Conservation (phyloP, 208 protist genomes). For the Trypanosoma vivax region DNA sequence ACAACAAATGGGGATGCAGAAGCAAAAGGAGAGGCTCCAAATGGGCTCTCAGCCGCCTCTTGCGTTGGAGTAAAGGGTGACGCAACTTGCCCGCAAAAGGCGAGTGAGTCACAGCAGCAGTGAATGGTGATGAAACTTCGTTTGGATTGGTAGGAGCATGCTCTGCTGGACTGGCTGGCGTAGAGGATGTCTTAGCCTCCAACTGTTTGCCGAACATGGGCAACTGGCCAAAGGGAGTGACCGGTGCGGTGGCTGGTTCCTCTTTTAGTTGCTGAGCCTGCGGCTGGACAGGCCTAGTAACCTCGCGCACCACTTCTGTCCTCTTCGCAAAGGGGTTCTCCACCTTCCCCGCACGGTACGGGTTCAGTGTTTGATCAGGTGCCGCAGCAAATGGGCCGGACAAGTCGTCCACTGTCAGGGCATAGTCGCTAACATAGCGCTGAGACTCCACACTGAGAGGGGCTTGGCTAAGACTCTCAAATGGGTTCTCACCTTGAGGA, state of each 20-base stretch:
- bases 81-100: conserved; percentile 23
- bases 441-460: not conserved
- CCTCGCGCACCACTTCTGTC: not conserved
- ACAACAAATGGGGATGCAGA: conserved; percentile 18
- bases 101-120: conserved; percentile 17
- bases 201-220: conserved; percentile 65
- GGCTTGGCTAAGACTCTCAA: conserved; percentile 16
- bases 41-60: conserved; percentile 22
- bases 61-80: conserved; percentile 23
- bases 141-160: conserved; percentile 1
- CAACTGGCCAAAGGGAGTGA: conserved; percentile 74
- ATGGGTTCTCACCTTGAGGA: conserved; percentile 51
- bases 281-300: conserved; percentile 11
- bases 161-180: conserved; percentile 1
- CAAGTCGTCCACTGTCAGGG: conserved; percentile 16
- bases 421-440: conserved; percentile 4
- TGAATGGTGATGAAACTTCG: conserved; percentile 62
- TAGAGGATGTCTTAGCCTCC: conserved; percentile 2
- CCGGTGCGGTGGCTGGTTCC: conserved; percentile 37
- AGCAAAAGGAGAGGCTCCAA: conserved; percentile 37
- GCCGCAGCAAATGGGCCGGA: conserved; percentile 49
- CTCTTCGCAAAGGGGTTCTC: conserved; percentile 37
- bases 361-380: conserved; percentile 29
- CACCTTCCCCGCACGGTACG: conserved; percentile 33
- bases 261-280: conserved; percentile 11